A percentile compares a stretch with the other conserved stretches of the same genome.
Conservation (phyloP, 2,329 filamentous ascomycete species). For the Sordariomycetes sp. region DNA sequence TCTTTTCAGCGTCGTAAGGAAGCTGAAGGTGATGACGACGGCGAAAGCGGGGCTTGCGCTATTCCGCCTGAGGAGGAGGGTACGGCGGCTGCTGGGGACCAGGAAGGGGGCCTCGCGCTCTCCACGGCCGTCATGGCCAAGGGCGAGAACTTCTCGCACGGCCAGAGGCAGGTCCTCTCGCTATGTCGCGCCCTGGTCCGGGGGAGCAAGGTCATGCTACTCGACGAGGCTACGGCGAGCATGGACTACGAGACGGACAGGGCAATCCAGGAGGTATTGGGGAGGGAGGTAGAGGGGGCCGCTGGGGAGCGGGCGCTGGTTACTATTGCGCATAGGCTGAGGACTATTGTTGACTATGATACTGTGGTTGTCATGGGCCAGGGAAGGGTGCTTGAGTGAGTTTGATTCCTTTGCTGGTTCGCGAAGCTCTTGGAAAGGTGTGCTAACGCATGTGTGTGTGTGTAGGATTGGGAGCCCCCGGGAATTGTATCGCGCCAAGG, state of each 20-base stretch:
- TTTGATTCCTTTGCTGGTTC: neutral
- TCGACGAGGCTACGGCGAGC: slow-evolving; percentile 35
- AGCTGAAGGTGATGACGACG: slow-evolving; percentile 6
- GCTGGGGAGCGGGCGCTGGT: slow-evolving; percentile 29
- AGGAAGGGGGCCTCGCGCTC: slow-evolving; percentile 20
- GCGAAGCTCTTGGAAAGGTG: slow-evolving; percentile 7
- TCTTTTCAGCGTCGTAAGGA: slow-evolving; percentile 19
- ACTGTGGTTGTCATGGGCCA: slow-evolving; percentile 32
- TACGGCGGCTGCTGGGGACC: neutral
- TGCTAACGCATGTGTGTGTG: neutral
- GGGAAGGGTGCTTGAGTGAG: slow-evolving; percentile 28
- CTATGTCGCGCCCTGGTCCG: slow-evolving; percentile 31
- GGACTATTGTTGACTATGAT: slow-evolving; percentile 38
- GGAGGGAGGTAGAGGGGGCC: slow-evolving; percentile 29
- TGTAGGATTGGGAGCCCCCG: slow-evolving; percentile 28
- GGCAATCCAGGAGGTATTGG: slow-evolving; percentile 29
- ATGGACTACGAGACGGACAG: slow-evolving; percentile 34
- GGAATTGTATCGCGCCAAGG: slow-evolving; percentile 28
- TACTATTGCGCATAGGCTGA: slow-evolving; percentile 33
- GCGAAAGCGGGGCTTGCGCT: slow-evolving; percentile 11
- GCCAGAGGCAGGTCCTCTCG: slow-evolving; percentile 34
- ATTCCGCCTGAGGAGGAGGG: neutral
- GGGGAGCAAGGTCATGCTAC: slow-evolving; percentile 29
- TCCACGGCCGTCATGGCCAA: slow-evolving; percentile 25
- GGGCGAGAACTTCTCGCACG: slow-evolving; percentile 31